A percentile compares a stretch with the other conserved stretches of the same genome.
Evolutionary conservation across 495 filamentous ascomycete species (phyloP).

Genomic region (Aspergillus avenaceus): DNA sequence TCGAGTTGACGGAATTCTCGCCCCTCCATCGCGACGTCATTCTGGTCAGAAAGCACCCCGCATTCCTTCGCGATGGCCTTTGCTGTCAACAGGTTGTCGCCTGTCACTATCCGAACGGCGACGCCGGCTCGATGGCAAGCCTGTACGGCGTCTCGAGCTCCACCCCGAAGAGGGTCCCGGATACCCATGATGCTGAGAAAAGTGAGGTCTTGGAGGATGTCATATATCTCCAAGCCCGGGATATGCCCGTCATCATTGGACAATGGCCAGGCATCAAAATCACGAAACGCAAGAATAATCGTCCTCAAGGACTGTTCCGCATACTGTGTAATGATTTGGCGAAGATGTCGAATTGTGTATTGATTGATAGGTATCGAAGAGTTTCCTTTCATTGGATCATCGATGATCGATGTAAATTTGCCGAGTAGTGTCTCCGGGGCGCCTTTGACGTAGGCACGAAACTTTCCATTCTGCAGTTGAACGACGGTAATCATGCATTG

Average conservation of each 20-base stretch:
- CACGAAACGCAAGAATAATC: conserved; percentile 49
- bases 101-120: conserved; percentile 71
- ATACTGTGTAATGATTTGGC: not conserved
- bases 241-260: conserved; percentile 35
- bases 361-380: conserved; percentile 19
- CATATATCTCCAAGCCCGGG: conserved; percentile 39
- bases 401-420: conserved; percentile 24
- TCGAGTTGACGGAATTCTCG: conserved; percentile 53
- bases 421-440: conserved; percentile 53
- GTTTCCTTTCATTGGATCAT: not conserved
- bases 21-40: conserved; percentile 49
- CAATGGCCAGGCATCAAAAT: conserved; percentile 52
- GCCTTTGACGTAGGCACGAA: conserved; percentile 55
- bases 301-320: conserved; percentile 28
- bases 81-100: conserved; percentile 71
- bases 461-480: conserved; percentile 44
- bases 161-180: conserved; percentile 54
- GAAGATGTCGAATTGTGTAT: not conserved
- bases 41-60: conserved; percentile 60
- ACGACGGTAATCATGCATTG: conserved; percentile 56
- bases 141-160: conserved; percentile 63
- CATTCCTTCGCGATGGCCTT: conserved; percentile 70
- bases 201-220: conserved; percentile 45
- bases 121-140: conserved; percentile 68
- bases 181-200: conserved; percentile 52